Conservation (phyloP, 2,329 filamentous ascomycete genomes). For the Verticillium dahliae region DNA sequence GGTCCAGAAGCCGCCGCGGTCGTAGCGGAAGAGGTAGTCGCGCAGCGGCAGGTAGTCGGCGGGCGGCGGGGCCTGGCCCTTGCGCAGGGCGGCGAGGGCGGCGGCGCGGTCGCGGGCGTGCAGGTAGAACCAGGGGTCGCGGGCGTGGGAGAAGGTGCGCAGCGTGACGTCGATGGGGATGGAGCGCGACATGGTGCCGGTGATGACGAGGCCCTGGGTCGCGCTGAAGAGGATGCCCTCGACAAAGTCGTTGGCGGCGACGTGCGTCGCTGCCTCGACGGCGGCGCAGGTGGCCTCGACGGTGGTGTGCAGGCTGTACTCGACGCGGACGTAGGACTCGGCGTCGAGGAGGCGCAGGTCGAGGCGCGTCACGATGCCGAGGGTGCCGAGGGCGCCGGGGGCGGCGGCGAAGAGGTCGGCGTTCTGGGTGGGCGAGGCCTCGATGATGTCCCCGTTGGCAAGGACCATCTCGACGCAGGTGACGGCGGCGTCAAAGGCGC, state of each 20-base stretch:
- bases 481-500: slow-evolving; percentile 58
- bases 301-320: slow-evolving; percentile 42
- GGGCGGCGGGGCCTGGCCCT: slow-evolving; percentile 13
- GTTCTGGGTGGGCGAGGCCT: slow-evolving; percentile 45
- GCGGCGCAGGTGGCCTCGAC: slow-evolving; percentile 29
- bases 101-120: slow-evolving; percentile 35
- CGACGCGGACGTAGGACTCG: slow-evolving; percentile 48
- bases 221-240: slow-evolving; percentile 61
- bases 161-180: slow-evolving; percentile 11
- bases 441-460: slow-evolving; percentile 49
- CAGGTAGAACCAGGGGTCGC: slow-evolving; percentile 70
- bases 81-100: not conserved
- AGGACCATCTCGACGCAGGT: slow-evolving; percentile 59
- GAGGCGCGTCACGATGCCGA: slow-evolving; percentile 60
- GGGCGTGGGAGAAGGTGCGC: slow-evolving; percentile 44
- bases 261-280: slow-evolving; percentile 35
- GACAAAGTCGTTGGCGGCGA: slow-evolving; percentile 52
- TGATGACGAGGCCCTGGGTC: slow-evolving; percentile 51
- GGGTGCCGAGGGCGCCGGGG: slow-evolving; percentile 58
- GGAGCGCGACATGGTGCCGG: slow-evolving; percentile 47
- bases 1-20: slow-evolving; percentile 64
- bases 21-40: slow-evolving; percentile 67
- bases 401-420: slow-evolving; percentile 59
- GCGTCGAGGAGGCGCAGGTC: slow-evolving; percentile 54
- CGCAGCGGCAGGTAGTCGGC: slow-evolving; percentile 52